Evolutionary conservation across 139 green algal genomes (phyloP).

Genomic region (Tetraselmis chui): DNA sequence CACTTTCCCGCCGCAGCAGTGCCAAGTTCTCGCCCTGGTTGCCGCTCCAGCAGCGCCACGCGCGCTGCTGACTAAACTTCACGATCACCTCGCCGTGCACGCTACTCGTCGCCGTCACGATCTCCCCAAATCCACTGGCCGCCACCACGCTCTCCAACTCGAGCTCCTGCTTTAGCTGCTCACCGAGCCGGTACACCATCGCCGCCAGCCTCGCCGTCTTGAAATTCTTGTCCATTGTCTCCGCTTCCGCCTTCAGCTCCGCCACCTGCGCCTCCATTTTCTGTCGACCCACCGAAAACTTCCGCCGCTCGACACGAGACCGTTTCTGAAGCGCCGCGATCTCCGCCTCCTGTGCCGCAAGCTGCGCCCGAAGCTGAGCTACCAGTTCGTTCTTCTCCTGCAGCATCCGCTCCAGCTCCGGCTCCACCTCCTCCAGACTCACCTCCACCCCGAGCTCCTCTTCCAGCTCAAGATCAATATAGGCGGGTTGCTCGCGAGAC

Average conservation of each 20-base stretch:
- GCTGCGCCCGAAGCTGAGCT: not conserved
- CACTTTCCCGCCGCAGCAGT: not conserved
- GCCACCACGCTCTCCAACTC: not conserved
- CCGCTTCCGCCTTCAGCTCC: not conserved
- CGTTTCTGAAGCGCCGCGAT: not conserved
- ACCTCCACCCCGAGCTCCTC: not conserved
- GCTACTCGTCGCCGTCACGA: not conserved
- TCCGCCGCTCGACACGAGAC: no score
- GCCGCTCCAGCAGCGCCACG: not conserved
- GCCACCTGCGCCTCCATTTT: not conserved
- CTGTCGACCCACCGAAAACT: not conserved
- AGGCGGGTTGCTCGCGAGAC: no score
- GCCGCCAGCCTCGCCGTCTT: not conserved
- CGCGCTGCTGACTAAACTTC: not conserved
- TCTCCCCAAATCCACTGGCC: not conserved
- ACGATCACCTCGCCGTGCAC: not conserved
- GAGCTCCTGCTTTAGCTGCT: not conserved
- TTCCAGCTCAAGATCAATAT: not conserved
- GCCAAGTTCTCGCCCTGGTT: not conserved
- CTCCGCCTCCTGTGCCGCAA: not conserved
- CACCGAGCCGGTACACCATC: not conserved
- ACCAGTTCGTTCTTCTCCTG: not conserved
- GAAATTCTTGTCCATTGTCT: not conserved
- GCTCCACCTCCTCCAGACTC: not conserved
- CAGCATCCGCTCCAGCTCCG: not conserved